These are phyloP conservation scores for Hygrophoropsis aurantiaca DNA, from an alignment of 768 basidiomycete species.

Conservation along the genomic window DNA sequence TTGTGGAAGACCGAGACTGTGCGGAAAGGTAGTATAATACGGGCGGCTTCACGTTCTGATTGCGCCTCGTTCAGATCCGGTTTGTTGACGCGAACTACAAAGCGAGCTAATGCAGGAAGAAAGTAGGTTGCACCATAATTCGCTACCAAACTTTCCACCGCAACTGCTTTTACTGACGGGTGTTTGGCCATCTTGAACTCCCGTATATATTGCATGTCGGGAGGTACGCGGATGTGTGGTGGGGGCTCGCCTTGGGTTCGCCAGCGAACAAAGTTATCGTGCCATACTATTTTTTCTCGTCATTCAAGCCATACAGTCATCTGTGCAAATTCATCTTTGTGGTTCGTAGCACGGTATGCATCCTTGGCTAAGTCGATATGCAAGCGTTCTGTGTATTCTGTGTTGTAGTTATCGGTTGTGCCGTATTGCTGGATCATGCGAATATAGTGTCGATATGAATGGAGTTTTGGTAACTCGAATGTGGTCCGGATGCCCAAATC, in stretches of 20 bases:
- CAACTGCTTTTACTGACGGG: conserved; percentile 21
- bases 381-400: conserved; percentile 17
- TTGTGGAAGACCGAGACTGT: no score
- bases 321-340: no score
- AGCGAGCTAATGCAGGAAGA: conserved; percentile 23
- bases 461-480: conserved; percentile 11
- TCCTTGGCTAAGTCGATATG: conserved; percentile 44
- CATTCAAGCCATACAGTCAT: no score
- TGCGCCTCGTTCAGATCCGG: conserved; percentile 13
- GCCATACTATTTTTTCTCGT: conserved; percentile 33
- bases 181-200: conserved; percentile 22
- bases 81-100: conserved; percentile 18
- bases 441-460: conserved; percentile 8
- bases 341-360: no score
- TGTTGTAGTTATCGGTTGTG: conserved; percentile 39
- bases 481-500: conserved; percentile 3
- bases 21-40: conserved; percentile 25
- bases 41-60: conserved; percentile 10
- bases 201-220: conserved; percentile 8
- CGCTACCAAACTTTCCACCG: conserved; percentile 11
- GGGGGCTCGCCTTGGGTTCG: no score
- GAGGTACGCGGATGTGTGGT: no score
- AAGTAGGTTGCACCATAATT: conserved; percentile 31
- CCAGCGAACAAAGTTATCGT: conserved; percentile 24
- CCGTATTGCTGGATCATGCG: conserved; percentile 23